Base-by-base conservation (phyloP, 176 grass and related monocot species). In the Alloteropsis semialata region DNA sequence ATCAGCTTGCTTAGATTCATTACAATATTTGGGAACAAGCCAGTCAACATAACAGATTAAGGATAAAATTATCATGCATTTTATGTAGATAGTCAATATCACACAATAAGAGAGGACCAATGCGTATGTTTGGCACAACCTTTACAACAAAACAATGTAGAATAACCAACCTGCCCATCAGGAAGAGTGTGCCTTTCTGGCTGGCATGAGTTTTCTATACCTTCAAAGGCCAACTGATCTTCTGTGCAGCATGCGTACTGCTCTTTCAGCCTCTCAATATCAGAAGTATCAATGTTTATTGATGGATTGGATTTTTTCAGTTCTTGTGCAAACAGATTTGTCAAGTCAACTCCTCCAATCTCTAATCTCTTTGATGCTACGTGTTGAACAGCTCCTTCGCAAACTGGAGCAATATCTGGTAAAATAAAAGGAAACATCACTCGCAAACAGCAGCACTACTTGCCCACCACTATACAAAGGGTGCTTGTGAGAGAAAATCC, bases 301-400 rank as follows among this genome's bases (percentile, higher is more conserved):
- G 56, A 93, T 66, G 89, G 89, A 80, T 99, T 96, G 17, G 93
- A 94, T 75, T 94, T 99, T 39, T 89, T 80, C 68, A 99, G 84
- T 80, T 99, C 87, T 87, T 80, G 84, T 18, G 87, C 87, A 81
- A 99, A 89, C 44, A 99, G 85, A 43, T 92, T 92, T 87, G 96
- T 99, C 87, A 96, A 95, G 80, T 99, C 93, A 87, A 88, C 83
- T 65, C 93, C 96, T 25, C 96, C 96, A 75, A 96, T 88, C 78
- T 96, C 91, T 89, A 99, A 87, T 84, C 96, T 96, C 45, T 94
- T 99, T 0, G 93, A 96, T 16, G 89, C 93, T 59, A 99, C 84
- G 30, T 99, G 96, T 38, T 99, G 92, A 85, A 99, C 96, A 85
- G 96, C 96, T 80, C 93, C 96, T 90, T 99, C 96, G 85, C 67